Percentiles rank a stretch among this genome's conserved stretches.
Conservation (phyloP, 306 rosid species). For the Rubus idaeus region DNA sequence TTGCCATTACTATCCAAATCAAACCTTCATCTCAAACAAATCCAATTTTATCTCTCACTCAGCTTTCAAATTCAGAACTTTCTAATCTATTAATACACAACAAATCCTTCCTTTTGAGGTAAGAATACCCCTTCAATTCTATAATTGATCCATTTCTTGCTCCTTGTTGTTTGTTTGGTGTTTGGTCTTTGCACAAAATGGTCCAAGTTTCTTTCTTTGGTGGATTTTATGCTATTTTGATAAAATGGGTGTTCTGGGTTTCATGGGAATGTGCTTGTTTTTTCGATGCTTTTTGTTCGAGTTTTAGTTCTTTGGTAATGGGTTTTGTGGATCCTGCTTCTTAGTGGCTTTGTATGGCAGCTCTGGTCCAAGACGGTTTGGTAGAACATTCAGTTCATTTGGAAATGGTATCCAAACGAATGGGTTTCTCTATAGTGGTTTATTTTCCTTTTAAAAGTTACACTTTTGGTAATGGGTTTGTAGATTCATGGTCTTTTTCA, state of each 20-base stretch:
- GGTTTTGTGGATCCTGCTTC: neutral
- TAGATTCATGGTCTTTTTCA: conserved; percentile 4
- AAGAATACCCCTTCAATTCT: neutral
- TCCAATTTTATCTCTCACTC: conserved; percentile 1
- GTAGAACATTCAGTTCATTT: neutral
- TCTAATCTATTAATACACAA: neutral
- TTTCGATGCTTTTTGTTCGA: too few relatives aligned
- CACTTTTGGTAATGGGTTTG: neutral
- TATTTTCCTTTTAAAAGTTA: neutral
- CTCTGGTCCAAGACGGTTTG: neutral
- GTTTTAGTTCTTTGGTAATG: neutral
- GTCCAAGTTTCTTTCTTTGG: neutral
- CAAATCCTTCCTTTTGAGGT: conserved; percentile 46
- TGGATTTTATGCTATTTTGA: neutral
- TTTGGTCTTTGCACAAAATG: conserved; percentile 20
- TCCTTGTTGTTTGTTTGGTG: conserved; percentile 8
- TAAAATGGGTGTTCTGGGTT: conserved; percentile 34
- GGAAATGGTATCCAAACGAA: conserved; percentile 9
- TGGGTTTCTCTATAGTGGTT: neutral
- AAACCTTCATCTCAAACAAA: neutral
- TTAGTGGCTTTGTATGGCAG: neutral
- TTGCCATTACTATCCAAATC: conserved; percentile 11
- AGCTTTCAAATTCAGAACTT: conserved; percentile 14
- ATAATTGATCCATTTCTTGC: neutral
- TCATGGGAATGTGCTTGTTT: neutral